Evolutionary conservation across 192 early-diverging fungal species (phyloP).

Genomic region (Backusella tuberculispora): DNA sequence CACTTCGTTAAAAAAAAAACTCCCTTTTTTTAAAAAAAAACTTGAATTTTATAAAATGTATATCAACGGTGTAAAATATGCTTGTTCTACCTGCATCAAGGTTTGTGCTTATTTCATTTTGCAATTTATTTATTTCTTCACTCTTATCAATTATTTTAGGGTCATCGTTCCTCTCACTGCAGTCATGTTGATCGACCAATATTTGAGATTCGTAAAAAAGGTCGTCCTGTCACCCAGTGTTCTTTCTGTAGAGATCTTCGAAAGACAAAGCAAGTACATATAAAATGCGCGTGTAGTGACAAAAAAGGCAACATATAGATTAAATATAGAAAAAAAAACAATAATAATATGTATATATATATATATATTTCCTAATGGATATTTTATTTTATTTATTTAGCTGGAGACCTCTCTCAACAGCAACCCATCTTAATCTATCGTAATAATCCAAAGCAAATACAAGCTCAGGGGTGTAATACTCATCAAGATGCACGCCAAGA

Average conservation of each 20-base stretch:
- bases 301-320: slow-evolving; percentile 22
- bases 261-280: slow-evolving; percentile 63
- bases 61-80: slow-evolving; percentile 38
- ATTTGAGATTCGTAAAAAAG: slow-evolving; percentile 66
- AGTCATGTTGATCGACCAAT: slow-evolving; percentile 55
- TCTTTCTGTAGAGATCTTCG: slow-evolving; percentile 64
- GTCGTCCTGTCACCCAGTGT: slow-evolving; percentile 69
- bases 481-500: slow-evolving; percentile 15
- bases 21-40: neutral
- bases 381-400: neutral
- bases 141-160: slow-evolving; percentile 19
- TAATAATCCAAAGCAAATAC: slow-evolving; percentile 10
- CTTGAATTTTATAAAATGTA: slow-evolving; percentile 1
- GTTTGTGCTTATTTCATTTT: slow-evolving; percentile 12
- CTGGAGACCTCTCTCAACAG: neutral
- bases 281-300: slow-evolving; percentile 63
- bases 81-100: slow-evolving; percentile 39
- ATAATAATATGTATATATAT: neutral
- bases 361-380: slow-evolving; percentile 5
- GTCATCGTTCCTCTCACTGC: slow-evolving; percentile 41
- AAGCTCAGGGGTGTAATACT: neutral
- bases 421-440: neutral
- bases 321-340: slow-evolving; percentile 1
- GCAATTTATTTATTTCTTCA: neutral
- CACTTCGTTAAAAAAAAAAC: neutral